Percentiles rank a stretch among this genome's conserved stretches.
Evolutionary conservation across 345 rosid genomes (phyloP).

Genomic region (Eucalyptus polybractea): DNA sequence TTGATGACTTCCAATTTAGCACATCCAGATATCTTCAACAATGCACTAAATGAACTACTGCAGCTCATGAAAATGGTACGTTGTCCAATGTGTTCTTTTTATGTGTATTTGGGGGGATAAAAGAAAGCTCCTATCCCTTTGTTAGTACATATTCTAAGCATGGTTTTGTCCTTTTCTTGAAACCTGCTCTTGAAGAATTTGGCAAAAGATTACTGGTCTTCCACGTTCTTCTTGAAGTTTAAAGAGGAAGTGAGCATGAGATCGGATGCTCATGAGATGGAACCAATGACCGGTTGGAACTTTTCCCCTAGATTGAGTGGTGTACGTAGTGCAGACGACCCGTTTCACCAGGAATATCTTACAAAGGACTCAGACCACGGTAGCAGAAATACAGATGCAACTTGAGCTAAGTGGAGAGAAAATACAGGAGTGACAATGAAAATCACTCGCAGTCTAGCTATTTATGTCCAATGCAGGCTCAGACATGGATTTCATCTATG

Average conservation of each 20-base stretch:
- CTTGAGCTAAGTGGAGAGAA: neutral
- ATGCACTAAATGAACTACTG: slow-evolving; percentile 58
- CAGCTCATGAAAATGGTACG: slow-evolving; percentile 77
- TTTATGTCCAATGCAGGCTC: neutral
- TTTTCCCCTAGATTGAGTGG: slow-evolving; percentile 71
- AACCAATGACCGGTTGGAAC: slow-evolving; percentile 41
- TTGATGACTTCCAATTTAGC: slow-evolving; percentile 49
- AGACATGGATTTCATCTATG: neutral
- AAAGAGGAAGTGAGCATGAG: slow-evolving; percentile 53
- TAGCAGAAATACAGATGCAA: neutral
- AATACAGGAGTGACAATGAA: neutral
- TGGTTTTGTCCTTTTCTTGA: neutral
- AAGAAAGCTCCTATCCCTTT: neutral
- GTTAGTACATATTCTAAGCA: neutral
- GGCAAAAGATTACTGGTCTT: slow-evolving; percentile 77
- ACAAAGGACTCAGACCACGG: slow-evolving; percentile 18
- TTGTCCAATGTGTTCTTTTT: neutral
- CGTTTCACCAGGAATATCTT: slow-evolving; percentile 61
- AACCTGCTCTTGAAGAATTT: slow-evolving; percentile 34
- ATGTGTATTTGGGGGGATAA: neutral
- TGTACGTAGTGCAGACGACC: slow-evolving; percentile 68
- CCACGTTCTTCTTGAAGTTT: slow-evolving; percentile 61
- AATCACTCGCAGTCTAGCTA: neutral
- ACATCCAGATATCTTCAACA: slow-evolving; percentile 48
- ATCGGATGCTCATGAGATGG: slow-evolving; percentile 23